Percentiles rank a stretch among this genome's conserved stretches.
These are phyloP conservation scores for Copromyces sp. DNA, from an alignment of 495 filamentous ascomycete species.

Conservation along the genomic window DNA sequence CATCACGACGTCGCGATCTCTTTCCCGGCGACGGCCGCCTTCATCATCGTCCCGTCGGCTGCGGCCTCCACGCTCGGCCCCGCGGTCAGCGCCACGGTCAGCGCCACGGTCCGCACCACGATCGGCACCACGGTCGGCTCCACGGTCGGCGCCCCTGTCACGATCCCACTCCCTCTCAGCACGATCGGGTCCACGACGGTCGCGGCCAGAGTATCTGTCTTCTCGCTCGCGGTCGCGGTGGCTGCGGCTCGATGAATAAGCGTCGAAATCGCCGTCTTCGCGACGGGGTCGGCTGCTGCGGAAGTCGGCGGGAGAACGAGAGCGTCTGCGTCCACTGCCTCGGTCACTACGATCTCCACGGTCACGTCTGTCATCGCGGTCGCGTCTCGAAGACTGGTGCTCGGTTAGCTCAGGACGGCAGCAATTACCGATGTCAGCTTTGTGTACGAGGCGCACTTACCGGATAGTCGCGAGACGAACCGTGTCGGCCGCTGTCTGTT, in stretches of 20 bases:
- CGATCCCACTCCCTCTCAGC: slow-evolving; percentile 54
- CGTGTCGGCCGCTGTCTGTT: slow-evolving; percentile 53
- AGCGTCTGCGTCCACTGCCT: slow-evolving; percentile 57
- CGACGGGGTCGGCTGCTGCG: slow-evolving; percentile 44
- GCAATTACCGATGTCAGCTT: neutral
- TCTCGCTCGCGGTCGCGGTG: slow-evolving; percentile 87
- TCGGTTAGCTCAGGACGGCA: neutral
- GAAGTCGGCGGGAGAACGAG: slow-evolving; percentile 61
- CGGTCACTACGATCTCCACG: slow-evolving; percentile 39
- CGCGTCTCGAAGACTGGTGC: slow-evolving; percentile 18
- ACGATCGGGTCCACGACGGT: slow-evolving; percentile 31
- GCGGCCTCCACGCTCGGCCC: slow-evolving; percentile 31
- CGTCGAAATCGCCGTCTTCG: slow-evolving; percentile 64
- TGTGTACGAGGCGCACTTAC: slow-evolving; percentile 33
- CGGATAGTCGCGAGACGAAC: slow-evolving; percentile 61
- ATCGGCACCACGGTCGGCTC: slow-evolving; percentile 27
- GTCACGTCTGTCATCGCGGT: slow-evolving; percentile 43
- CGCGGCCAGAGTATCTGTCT: slow-evolving; percentile 66
- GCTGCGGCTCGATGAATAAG: slow-evolving; percentile 82
- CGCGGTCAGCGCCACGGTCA: slow-evolving; percentile 53
- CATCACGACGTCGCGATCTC: slow-evolving; percentile 33
- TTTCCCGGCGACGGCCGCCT: slow-evolving; percentile 33
- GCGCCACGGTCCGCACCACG: slow-evolving; percentile 32
- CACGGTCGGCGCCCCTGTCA: slow-evolving; percentile 44
- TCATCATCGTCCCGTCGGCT: slow-evolving; percentile 16